Base-by-base conservation (phyloP, 164 flowering plant species). In the Umbellularia californica region DNA sequence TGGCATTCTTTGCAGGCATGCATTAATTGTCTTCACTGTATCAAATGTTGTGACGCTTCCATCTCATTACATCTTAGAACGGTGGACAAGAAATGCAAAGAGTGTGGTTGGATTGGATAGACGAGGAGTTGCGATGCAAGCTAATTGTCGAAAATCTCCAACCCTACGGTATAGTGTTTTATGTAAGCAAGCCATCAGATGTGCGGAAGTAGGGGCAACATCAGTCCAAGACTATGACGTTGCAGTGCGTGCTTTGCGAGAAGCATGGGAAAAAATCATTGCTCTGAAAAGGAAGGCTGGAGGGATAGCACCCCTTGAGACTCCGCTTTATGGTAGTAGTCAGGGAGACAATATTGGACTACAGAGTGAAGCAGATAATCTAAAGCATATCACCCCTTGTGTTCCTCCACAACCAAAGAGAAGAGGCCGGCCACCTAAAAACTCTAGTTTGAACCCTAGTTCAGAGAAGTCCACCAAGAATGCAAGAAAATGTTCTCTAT, bases 251-350 rank as follows among this genome's bases (percentile, higher is more conserved):
- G 78, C 78, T 35, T 47, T 76, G 5, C 50, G 72, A 74, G 94
- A 93, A 77, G 92, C 87, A 22, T 78, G 80, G 58, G 90, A 86
- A 80, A 91, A 88, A 79, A 77, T 92, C 73, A 75, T 81, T 74
- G 73, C 68, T 58, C 82, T 80, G 68, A 90, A 87, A 83, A 88
- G 79, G 82, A 88, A 81, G 80, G 89, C 84, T 65, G 90, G 23
- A 24, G 72, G 30, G 51, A n/a, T 50, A 27, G 9, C 65, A 24
- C 35, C 20, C 22, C 4, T 23, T 74, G 27, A 65, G 5, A 25
- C 22, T 65, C 76, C 69, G 7, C 47, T 30, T 17, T 62, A 35
- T 66, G 60, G 69, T 13, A 20, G 22, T 51, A 24, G 70, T 65
- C 70, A 73, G 50, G 70, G 27, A 19, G 70, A 73, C n/a, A 25